Conservation (phyloP, 2,329 filamentous ascomycete genomes). For the Exserohilum turcica region DNA sequence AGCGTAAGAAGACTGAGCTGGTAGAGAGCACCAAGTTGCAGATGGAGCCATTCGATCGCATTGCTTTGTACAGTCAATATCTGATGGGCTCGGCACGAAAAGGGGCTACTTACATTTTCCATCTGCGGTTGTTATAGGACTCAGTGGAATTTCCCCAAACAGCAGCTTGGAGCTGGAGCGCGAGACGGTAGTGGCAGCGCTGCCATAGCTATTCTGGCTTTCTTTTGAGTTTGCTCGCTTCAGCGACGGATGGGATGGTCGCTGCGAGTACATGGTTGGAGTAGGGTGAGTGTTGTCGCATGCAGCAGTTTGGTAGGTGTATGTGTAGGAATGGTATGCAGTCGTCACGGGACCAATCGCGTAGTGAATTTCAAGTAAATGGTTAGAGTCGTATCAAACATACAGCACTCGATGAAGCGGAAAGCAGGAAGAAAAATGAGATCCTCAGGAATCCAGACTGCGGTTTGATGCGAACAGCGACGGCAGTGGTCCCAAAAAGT, state of each 20-base stretch:
- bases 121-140: slow-evolving; percentile 45
- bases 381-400: slow-evolving; percentile 27
- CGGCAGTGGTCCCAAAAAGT: slow-evolving; percentile 30
- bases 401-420: slow-evolving; percentile 22
- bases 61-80: slow-evolving; percentile 44
- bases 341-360: slow-evolving; percentile 17
- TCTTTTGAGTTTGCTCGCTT: slow-evolving; percentile 46
- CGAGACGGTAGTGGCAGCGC: slow-evolving; percentile 41
- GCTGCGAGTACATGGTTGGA: slow-evolving; percentile 41
- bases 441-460: slow-evolving; percentile 30
- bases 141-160: slow-evolving; percentile 57
- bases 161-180: slow-evolving; percentile 49
- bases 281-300: slow-evolving; percentile 24
- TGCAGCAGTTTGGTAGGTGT: slow-evolving; percentile 5
- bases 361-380: slow-evolving; percentile 21
- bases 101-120: slow-evolving; percentile 43
- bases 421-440: slow-evolving; percentile 8
- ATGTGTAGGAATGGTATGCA: background rate
- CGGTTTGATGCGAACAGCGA: slow-evolving; percentile 17
- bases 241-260: slow-evolving; percentile 42
- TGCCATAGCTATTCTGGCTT: slow-evolving; percentile 46
- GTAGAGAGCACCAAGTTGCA: slow-evolving; percentile 57
- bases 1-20: slow-evolving; percentile 55
- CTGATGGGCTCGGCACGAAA: slow-evolving; percentile 1
- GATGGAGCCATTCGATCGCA: slow-evolving; percentile 53